Percentiles rank a stretch among this genome's conserved stretches.
phyloP scores from a whole-genome alignment of 306 rosid species.

The Abrus pulchellus region DNA sequence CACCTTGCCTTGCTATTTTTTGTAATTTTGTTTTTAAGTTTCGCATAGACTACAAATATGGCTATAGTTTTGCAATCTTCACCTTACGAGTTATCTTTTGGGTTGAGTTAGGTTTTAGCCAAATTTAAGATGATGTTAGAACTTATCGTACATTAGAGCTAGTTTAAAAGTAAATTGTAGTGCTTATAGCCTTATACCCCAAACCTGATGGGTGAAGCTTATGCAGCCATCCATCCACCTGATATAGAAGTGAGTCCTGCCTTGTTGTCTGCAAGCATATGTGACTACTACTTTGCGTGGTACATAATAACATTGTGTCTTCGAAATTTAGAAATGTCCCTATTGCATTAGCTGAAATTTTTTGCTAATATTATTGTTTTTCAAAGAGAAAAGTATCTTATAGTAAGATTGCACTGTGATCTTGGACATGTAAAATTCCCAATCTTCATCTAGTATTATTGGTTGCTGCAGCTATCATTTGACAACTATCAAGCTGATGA shows the following conservation, averaged over 20 bases:
- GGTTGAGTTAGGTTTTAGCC: too few species aligned
- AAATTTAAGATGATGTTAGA: too few species aligned
- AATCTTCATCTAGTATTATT: conserved; percentile 40
- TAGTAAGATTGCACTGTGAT: not conserved
- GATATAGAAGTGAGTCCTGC: conserved; percentile 12
- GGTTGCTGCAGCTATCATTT: conserved; percentile 77
- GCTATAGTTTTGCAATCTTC: too few species aligned
- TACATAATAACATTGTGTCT: not conserved
- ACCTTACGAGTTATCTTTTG: too few species aligned
- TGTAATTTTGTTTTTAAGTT: not conserved
- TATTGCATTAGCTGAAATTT: not conserved
- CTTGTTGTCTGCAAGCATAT: conserved; percentile 2
- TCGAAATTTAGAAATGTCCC: conserved; percentile 30
- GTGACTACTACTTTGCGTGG: not conserved
- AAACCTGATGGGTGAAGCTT: conserved; percentile 19
- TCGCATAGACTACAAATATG: too few species aligned
- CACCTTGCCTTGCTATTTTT: not conserved
- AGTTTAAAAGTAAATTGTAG: not conserved
- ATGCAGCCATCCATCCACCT: not conserved
- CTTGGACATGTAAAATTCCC: not conserved
- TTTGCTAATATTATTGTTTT: not conserved
- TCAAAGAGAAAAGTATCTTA: not conserved
- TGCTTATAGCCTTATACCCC: not conserved
- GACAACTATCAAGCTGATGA: conserved; percentile 85
- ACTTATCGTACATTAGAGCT: too few species aligned